Evolutionary conservation across 306 rosid species (phyloP), one percentile per base, ranked within the genome.

Genomic region (Pyrus communis): DNA sequence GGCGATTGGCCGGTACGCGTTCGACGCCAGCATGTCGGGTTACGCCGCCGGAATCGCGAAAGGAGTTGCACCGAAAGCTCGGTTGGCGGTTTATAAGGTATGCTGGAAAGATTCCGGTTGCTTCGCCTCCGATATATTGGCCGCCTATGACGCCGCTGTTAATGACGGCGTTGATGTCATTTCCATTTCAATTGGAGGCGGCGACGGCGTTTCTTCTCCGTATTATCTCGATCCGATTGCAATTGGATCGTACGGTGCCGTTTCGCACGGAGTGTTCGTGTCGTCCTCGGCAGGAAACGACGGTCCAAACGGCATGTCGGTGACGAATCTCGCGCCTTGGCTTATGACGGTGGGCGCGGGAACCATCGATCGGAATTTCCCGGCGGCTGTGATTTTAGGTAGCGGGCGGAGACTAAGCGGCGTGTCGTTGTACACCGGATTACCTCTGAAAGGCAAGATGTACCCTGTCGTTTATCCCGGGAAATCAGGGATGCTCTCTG

Each of bases 91-190:
- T 5, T 93, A 93, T 81, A 93, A 93, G 78, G 98, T 93, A 17
- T 93, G 98, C 83, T 93, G 98, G 98, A 91, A 84, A 69, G 82
- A 86, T 7, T 78, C 96, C 0, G 98, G 98, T 11, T 93, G 98
- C 77, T 91, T 91, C 15, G 98, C 90, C 30, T 93, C 98, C 0
- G 98, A 93, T 40, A 93, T 93, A 8, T 84, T 93, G 0, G 90
- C 96, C 1, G 97, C 97, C 7, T 91, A 88, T 45, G 97, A 93
- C 58, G 35, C 83, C 27, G 96, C 98, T 11, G 97, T 93, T 0
- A 67, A 63, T 1, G 98, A 93, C 74, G 98, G 97, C 12, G 97
- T 93, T 0, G 96, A 93, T 60, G 94, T 93, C 3, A 90, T 93
- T 49, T 93, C 98, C 0, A 84, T 91, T 35, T 93, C 98, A 1